Evolutionary conservation across 805 yeast genomes (phyloP).

Genomic region (Spathaspora arborariae): DNA sequence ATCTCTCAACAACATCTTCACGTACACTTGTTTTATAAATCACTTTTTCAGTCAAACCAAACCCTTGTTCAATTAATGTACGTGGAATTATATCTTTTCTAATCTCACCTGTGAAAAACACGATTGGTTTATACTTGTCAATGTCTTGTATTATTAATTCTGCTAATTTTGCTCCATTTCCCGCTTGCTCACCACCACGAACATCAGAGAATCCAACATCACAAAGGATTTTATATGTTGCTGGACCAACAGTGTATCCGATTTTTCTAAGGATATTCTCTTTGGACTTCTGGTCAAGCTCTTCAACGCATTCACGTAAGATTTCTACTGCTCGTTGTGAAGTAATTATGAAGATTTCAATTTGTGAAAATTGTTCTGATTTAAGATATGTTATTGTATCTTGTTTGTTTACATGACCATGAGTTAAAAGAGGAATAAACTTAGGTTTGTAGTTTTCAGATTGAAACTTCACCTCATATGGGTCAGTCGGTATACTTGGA

Average conservation of each 20-base stretch:
- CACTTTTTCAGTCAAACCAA: conserved; percentile 52
- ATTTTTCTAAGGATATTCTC: conserved; percentile 42
- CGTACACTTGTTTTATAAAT: conserved; percentile 62
- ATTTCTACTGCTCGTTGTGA: conserved; percentile 92
- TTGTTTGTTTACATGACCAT: conserved; percentile 49
- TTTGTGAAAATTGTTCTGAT: conserved; percentile 36
- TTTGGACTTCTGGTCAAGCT: conserved; percentile 11
- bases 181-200: conserved; percentile 72
- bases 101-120: conserved; percentile 83
- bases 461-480: conserved; percentile 48
- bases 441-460: conserved; percentile 35
- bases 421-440: conserved; percentile 75
- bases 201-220: conserved; percentile 65
- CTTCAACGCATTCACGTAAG: conserved; percentile 43
- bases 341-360: conserved; percentile 67
- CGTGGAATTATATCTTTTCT: conserved; percentile 79
- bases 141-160: conserved; percentile 48
- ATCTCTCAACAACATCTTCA: conserved; percentile 42
- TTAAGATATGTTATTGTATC: conserved; percentile 43
- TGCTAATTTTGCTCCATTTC: conserved; percentile 73
- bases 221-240: conserved; percentile 60
- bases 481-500: conserved; percentile 64
- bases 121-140: conserved; percentile 22
- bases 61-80: conserved; percentile 42
- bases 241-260: conserved; percentile 89